Evolutionary conservation across 495 filamentous ascomycete species (phyloP), one percentile per base, ranked within the genome.

Genomic region (Aspergillus saccharolyticus): DNA sequence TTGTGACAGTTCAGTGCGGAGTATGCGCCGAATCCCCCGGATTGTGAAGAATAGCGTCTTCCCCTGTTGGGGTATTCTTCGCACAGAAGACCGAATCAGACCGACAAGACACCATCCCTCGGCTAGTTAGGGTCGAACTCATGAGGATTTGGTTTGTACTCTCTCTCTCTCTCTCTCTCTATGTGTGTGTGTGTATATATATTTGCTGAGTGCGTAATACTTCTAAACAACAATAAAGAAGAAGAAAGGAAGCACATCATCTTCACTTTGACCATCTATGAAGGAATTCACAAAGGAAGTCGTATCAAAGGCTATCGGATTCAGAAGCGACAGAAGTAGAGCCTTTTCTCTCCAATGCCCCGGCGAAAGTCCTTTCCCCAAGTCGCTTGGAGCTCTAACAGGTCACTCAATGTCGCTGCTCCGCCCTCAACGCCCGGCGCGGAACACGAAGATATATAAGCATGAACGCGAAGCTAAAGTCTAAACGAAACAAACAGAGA

Each of bases 61-160:
- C 22, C 21, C 5, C 33, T 39, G 7, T 12, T 2, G 12, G n/a
- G 48, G 20, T 19, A 19, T 19, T 15, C 12, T 44, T 61, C 59
- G 59, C 59, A 61, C 51, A 61, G 45, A 61, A 61, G 45, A 39
- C 59, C 59, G 59, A 57, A 7, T 14, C 15, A 12, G 25, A 9
- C 25, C 25, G 9, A 28, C 4, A 28, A 12, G 8, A 42, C 7
- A 46, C 9, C 4, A 46, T 39, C 14, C 33, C 33, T 39, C 33
- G 33, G 33, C 33, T 39, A 39, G 7, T 2, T 12, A 39, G 33
- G 4, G 33, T 39, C 5, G 33, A n/a, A 39, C 33, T 39, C 5
- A 12, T 39, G 14, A 39, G 4, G 33, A 30, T 10, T 4, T 30
- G 10, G 25, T 39, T 12, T 39, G 33, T 39, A 12, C 14, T 39